Evolutionary conservation across 164 flowering plant species (phyloP).

Genomic region (Dillenia suffruticosa): DNA sequence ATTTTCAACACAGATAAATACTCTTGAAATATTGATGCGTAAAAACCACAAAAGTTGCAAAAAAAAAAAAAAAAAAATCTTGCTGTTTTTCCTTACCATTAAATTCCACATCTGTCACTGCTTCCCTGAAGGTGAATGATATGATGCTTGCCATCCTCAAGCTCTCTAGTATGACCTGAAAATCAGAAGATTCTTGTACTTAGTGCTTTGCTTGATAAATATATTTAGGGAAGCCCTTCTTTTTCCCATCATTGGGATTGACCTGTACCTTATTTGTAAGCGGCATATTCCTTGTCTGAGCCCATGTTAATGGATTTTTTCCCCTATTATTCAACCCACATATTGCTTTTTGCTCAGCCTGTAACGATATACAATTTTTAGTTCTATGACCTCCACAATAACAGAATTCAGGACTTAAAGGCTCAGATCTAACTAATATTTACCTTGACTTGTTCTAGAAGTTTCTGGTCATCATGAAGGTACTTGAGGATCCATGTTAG

Average conservation of each 20-base stretch:
- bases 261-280: constrained; percentile 28
- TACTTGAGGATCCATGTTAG: constrained; percentile 49
- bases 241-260: neutral
- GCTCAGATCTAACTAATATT: neutral
- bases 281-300: constrained; percentile 37
- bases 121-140: constrained; percentile 46
- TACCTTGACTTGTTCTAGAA: constrained; percentile 43
- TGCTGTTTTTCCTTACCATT: constrained; percentile 24
- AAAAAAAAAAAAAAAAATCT: no score
- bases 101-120: constrained; percentile 37
- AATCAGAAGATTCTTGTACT: neutral
- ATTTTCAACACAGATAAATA: neutral
- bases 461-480: constrained; percentile 34
- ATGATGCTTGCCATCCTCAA: constrained; percentile 50
- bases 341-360: constrained; percentile 39
- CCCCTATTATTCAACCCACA: constrained; percentile 24
- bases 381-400: neutral
- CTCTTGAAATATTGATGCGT: neutral
- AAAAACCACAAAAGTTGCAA: neutral
- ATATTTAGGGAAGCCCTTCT: neutral
- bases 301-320: constrained; percentile 29
- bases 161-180: constrained; percentile 45
- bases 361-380: constrained; percentile 2
- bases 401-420: neutral
- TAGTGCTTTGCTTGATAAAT: neutral